Base-by-base conservation (phyloP, 1,284 basidiomycete species). In the Ceratobasidium sp. region DNA sequence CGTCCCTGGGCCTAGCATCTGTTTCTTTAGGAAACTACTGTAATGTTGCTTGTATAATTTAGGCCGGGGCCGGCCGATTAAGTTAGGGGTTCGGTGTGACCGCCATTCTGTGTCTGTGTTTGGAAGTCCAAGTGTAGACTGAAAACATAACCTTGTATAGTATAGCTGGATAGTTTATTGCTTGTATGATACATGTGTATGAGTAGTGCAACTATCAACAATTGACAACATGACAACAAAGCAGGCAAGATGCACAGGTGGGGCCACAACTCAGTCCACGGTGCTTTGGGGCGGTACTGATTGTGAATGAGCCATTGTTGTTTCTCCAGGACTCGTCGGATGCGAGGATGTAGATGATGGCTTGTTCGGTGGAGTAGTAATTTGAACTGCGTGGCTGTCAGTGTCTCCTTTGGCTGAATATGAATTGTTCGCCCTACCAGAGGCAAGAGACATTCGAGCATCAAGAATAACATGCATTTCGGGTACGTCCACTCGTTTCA, bases 401-500 rank as follows among this genome's bases (percentile, higher is more conserved):
- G 71, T 75, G 46, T 46, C 7, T 41, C 23, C 50, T 20, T 44
- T 66, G 64, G 27, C 64, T 50, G 48, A 54, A 41, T 38, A 41
- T 41, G 3, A 20, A 62, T 38, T n/a, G 5, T 62, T 62, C 44
- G 60, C 54, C 71, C n/a, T n/a, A 75, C 71, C 71, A 41, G 71
- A 54, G 23, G 60, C 50, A 50, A 75, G 30, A 27, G 44, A 50
- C 71, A 75, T 75, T 18, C 71, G 16, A 54, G 59, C 60, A 33
- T 75, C 71, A 20, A 75, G 71, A 27, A 75, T 23, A 27, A 75
- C 71, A 23, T 75, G 62, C 71, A 75, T 60, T 8, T 71, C 54
- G n/a, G 69, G 69, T 27, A 18, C 35, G 44, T 33, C 33, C 3
- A 30, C 50, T 54, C 62, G 60, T n/a, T 52, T 35, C n/a, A 55